Percentiles rank a stretch among this genome's conserved stretches.
Evolutionary conservation across 108 stramenopile genomes (phyloP).

Genomic region (Bacterosira constricta): DNA sequence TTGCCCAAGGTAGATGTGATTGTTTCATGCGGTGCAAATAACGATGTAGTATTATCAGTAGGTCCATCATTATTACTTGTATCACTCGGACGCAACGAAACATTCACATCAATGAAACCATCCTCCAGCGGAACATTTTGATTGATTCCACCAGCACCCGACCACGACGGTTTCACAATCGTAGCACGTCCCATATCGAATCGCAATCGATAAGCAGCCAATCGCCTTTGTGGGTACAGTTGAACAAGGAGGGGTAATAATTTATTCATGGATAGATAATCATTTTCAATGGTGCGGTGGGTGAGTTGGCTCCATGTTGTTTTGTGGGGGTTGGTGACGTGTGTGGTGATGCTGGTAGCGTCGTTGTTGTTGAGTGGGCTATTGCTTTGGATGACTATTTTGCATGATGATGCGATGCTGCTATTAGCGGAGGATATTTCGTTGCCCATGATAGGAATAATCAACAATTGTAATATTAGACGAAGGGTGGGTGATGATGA

Average conservation of each 20-base stretch:
- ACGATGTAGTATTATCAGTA: not conserved
- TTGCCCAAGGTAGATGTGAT: not conserved
- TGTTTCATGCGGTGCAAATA: constrained; percentile 1
- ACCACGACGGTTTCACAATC: constrained; percentile 2
- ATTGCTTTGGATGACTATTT: not conserved
- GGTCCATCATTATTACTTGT: too few relatives aligned
- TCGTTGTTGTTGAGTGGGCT: too few relatives aligned
- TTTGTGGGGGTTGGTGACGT: not conserved
- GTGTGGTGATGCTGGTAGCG: not conserved
- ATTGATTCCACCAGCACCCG: not conserved
- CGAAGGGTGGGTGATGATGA: too few relatives aligned
- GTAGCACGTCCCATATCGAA: not conserved
- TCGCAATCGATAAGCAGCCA: not conserved
- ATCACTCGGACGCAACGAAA: not conserved
- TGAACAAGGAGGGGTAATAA: not conserved
- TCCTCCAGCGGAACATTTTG: not conserved
- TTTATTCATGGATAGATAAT: not conserved
- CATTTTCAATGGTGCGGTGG: not conserved
- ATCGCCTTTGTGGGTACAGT: not conserved
- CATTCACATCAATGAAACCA: constrained; percentile 1
- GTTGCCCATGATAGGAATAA: too few relatives aligned
- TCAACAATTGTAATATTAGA: too few relatives aligned
- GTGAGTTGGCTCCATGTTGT: not conserved
- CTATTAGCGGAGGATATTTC: not conserved
- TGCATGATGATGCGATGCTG: not conserved